A percentile compares a stretch with the other conserved stretches of the same genome.
Evolutionary conservation across 2,329 filamentous ascomycete species (phyloP).

Genomic region (Cercospora nicotianae): DNA sequence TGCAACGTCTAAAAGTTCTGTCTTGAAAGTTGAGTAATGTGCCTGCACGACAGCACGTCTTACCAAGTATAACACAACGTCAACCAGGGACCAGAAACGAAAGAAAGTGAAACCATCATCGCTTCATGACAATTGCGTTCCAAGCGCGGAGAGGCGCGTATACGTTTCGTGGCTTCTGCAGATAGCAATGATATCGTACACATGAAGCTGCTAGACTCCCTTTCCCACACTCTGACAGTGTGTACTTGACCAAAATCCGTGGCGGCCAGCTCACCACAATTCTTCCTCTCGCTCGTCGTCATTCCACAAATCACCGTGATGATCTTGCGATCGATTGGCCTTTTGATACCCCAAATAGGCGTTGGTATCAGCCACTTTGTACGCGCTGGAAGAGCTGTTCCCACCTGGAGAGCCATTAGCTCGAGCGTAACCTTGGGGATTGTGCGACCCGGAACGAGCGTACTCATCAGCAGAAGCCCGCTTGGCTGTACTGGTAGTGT

Average conservation of each 20-base stretch:
- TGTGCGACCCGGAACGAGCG: constrained; percentile 10
- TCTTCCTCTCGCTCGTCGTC: constrained; percentile 35
- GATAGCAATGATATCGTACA: constrained; percentile 13
- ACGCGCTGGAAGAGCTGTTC: constrained; percentile 26
- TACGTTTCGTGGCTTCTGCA: constrained; percentile 5
- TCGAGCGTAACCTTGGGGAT: constrained; percentile 30
- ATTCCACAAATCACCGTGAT: constrained; percentile 34
- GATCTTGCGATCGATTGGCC: constrained; percentile 31
- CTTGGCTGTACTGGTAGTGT: constrained; percentile 1
- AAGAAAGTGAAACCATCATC: neutral
- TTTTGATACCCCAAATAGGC: constrained; percentile 40
- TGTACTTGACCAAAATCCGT: neutral
- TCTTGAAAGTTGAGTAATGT: no score
- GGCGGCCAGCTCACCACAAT: constrained; percentile 32
- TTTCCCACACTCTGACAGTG: neutral
- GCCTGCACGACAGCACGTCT: neutral
- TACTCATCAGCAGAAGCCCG: constrained; percentile 27
- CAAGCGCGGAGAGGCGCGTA: constrained; percentile 2
- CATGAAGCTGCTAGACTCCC: neutral
- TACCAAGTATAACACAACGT: neutral
- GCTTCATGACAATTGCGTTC: neutral
- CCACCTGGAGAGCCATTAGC: constrained; percentile 24
- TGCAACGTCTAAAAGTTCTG: no score
- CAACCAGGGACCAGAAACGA: neutral
- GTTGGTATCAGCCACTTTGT: constrained; percentile 37